These are phyloP conservation scores for Phoma sp. DNA, from an alignment of 2,329 filamentous ascomycete species.

Conservation along the genomic window DNA sequence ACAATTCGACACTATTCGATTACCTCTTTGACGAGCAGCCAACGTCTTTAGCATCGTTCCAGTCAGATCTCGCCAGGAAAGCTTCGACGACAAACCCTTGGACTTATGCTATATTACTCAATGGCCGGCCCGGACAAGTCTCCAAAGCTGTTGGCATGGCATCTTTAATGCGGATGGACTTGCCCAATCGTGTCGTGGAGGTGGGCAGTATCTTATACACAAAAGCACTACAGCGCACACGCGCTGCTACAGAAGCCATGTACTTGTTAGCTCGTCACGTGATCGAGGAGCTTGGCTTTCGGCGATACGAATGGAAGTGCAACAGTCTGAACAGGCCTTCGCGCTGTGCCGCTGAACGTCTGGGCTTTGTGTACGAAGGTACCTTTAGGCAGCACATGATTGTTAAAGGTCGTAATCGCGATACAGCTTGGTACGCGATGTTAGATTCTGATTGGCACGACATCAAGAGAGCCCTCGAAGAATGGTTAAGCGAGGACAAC, in stretches of 20 bases:
- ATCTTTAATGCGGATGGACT: conserved; percentile 50
- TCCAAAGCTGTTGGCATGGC: conserved; percentile 15
- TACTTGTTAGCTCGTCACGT: conserved; percentile 62
- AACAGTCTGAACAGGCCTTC: conserved; percentile 63
- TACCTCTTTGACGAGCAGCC: conserved; percentile 23
- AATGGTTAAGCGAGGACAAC: conserved; percentile 62
- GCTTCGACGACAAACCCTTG: conserved; percentile 20
- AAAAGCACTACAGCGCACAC: conserved; percentile 59
- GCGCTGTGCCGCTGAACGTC: conserved; percentile 59
- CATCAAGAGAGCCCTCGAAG: conserved; percentile 56
- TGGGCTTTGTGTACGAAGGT: conserved; percentile 67
- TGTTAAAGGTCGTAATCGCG: conserved; percentile 61
- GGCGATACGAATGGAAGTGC: conserved; percentile 70
- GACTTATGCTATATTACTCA: conserved; percentile 18
- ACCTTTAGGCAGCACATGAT: conserved; percentile 68
- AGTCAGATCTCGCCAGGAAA: conserved; percentile 7
- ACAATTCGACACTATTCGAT: conserved; percentile 15
- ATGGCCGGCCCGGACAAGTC: background rate
- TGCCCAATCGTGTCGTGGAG: conserved; percentile 59
- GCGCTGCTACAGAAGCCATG: conserved; percentile 63
- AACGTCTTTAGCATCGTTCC: conserved; percentile 4
- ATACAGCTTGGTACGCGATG: conserved; percentile 68
- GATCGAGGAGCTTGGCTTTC: conserved; percentile 61
- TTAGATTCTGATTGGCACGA: conserved; percentile 64
- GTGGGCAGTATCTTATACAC: conserved; percentile 64